Conservation (phyloP, 495 filamentous ascomycete genomes). For the Penicillium paxilli region DNA sequence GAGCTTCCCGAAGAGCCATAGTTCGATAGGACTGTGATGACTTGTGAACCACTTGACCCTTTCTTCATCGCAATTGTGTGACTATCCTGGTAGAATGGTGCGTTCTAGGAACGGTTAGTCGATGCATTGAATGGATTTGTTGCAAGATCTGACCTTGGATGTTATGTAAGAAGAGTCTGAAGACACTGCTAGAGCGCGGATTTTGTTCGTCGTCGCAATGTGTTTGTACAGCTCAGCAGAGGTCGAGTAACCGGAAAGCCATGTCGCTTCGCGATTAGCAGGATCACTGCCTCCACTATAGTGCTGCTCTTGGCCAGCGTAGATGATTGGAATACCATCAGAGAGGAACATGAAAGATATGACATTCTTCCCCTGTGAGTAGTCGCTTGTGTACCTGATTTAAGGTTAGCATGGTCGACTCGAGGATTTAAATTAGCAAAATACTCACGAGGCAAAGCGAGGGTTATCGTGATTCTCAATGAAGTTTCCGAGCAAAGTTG, state of each 20-base stretch:
- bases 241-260: constrained; percentile 66
- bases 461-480: constrained; percentile 79
- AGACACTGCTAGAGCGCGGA: constrained; percentile 56
- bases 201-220: constrained; percentile 58
- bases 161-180: constrained; percentile 48
- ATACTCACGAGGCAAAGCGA: constrained; percentile 57
- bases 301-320: constrained; percentile 75
- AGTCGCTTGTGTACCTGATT: constrained; percentile 29
- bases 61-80: constrained; percentile 62
- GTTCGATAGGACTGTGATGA: constrained; percentile 60
- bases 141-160: constrained; percentile 30
- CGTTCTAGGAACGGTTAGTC: constrained; percentile 13
- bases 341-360: constrained; percentile 69
- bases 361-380: constrained; percentile 63
- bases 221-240: constrained; percentile 59
- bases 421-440: background rate
- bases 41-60: constrained; percentile 48
- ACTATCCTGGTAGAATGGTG: constrained; percentile 52
- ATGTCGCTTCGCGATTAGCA: constrained; percentile 72
- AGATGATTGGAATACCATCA: constrained; percentile 67
- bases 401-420: background rate
- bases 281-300: constrained; percentile 65
- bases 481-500: constrained; percentile 70
- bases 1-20: constrained; percentile 44
- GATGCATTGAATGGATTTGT: background rate